A percentile compares a stretch with the other conserved stretches of the same genome.
These are phyloP conservation scores for Neofusicoccum cordaticola DNA, from an alignment of 2,329 filamentous ascomycete genomes.

Conservation along the genomic window DNA sequence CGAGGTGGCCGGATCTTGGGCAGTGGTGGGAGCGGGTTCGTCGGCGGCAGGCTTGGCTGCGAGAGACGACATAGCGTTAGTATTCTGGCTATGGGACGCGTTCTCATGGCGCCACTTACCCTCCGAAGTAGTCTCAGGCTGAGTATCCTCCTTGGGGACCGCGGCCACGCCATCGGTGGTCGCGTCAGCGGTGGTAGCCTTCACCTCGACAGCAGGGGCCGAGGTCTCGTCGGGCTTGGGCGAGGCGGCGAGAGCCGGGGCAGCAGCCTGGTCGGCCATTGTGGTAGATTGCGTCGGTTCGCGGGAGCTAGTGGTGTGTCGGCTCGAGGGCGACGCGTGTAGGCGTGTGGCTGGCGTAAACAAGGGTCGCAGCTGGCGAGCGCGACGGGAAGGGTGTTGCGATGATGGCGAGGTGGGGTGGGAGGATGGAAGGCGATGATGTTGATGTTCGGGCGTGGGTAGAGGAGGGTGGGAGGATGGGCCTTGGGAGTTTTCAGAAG, in stretches of 20 bases:
- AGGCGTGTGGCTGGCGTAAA: conserved; percentile 31
- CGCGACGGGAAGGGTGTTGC: conserved; percentile 26
- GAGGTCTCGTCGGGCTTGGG: conserved; percentile 29
- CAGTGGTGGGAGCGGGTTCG: background rate
- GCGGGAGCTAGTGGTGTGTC: conserved; percentile 23
- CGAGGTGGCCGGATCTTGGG: background rate
- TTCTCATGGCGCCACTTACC: conserved; percentile 25
- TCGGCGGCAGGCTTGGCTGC: conserved; percentile 11
- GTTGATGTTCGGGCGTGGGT: conserved; percentile 26
- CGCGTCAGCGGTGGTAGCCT: conserved; percentile 24
- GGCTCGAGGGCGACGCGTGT: conserved; percentile 32
- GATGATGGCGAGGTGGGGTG: conserved; percentile 30
- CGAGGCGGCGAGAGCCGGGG: conserved; percentile 28
- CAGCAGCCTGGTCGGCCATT: conserved; percentile 37
- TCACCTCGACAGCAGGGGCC: conserved; percentile 29
- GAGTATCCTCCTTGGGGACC: conserved; percentile 29
- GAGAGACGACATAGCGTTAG: conserved; percentile 16
- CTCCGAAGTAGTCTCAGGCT: conserved; percentile 27
- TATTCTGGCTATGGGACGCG: conserved; percentile 7
- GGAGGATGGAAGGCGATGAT: conserved; percentile 36
- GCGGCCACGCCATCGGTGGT: conserved; percentile 29
- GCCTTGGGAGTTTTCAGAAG: conserved; percentile 18
- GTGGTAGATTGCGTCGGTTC: conserved; percentile 30
- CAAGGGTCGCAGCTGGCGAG: conserved; percentile 24
- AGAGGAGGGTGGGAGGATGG: conserved; percentile 15